Percentiles rank a stretch among this genome's conserved stretches.
Conservation (phyloP, 495 filamentous ascomycete species). For the Lindgomyces ingoldianus region DNA sequence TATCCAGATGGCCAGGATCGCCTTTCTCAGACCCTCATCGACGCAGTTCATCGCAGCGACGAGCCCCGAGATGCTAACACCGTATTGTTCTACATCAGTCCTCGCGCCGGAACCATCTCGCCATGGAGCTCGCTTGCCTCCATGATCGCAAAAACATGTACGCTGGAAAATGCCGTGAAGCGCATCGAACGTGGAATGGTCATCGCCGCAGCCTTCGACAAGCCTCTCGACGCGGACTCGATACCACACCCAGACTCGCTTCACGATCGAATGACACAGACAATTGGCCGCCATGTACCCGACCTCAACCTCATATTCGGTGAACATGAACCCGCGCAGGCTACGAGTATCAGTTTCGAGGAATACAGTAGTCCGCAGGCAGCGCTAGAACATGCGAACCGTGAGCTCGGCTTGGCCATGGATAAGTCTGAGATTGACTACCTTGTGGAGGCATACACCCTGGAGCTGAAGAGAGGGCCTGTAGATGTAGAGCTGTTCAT, state of each 20-base stretch:
- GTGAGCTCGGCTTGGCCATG: slow-evolving; percentile 76
- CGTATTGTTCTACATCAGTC: slow-evolving; percentile 66
- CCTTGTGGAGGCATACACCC: slow-evolving; percentile 77
- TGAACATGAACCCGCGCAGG: slow-evolving; percentile 66
- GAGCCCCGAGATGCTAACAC: slow-evolving; percentile 49
- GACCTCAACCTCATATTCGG: slow-evolving; percentile 75
- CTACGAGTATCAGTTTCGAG: slow-evolving; percentile 72
- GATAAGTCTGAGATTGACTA: slow-evolving; percentile 93
- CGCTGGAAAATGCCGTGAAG: slow-evolving; percentile 67
- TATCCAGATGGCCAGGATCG: slow-evolving; percentile 46
- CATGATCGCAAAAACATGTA: slow-evolving; percentile 90
- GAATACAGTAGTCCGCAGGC: slow-evolving; percentile 63
- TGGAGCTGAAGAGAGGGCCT: slow-evolving; percentile 68
- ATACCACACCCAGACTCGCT: slow-evolving; percentile 69
- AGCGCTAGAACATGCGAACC: slow-evolving; percentile 79
- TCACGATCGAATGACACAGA: slow-evolving; percentile 93
- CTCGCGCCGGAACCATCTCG: slow-evolving; percentile 80
- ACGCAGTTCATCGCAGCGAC: slow-evolving; percentile 41
- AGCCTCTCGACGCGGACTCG: slow-evolving; percentile 50
- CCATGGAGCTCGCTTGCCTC: slow-evolving; percentile 98
- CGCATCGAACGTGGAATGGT: slow-evolving; percentile 87
- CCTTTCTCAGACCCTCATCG: slow-evolving; percentile 41
- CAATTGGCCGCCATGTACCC: slow-evolving; percentile 64
- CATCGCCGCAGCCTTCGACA: slow-evolving; percentile 62
- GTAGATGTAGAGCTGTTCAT: slow-evolving; percentile 96